Evolutionary conservation across 257 asterid genomes (phyloP).

Genomic region (Solanum commersonii): DNA sequence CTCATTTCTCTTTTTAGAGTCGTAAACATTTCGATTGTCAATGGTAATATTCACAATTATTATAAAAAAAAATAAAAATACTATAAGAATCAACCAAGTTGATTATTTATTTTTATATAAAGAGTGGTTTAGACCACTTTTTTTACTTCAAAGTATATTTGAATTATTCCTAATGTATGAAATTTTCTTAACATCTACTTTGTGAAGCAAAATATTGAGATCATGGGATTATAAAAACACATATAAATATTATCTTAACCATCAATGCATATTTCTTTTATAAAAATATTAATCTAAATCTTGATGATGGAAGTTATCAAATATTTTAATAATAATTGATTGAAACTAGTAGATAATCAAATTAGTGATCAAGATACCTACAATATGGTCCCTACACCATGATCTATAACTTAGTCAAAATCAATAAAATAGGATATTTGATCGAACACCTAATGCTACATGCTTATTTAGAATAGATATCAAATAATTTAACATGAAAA

Average conservation of each 20-base stretch:
- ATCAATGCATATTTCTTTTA: too few relatives aligned
- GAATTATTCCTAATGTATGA: too few relatives aligned
- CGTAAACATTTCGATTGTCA: too few relatives aligned
- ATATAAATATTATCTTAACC: not conserved
- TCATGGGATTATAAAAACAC: not conserved
- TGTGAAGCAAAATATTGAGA: not conserved
- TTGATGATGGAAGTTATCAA: not conserved
- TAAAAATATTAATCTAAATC: not conserved
- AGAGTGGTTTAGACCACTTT: too few relatives aligned
- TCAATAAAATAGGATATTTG: not conserved
- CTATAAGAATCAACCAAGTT: too few relatives aligned
- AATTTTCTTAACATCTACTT: not conserved
- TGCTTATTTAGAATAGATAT: not conserved
- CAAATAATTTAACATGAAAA: not conserved
- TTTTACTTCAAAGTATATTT: too few relatives aligned
- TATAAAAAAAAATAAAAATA: too few relatives aligned
- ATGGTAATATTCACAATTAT: too few relatives aligned
- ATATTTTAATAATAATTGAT: too few relatives aligned
- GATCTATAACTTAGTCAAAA: not conserved
- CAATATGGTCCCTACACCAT: not conserved
- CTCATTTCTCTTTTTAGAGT: too few relatives aligned
- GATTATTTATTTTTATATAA: too few relatives aligned
- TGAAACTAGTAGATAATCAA: not conserved
- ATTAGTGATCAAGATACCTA: not conserved
- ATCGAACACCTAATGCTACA: not conserved